Evolutionary conservation across 177 flowering plant species (phyloP).

Genomic region (Vitis hybrid): DNA sequence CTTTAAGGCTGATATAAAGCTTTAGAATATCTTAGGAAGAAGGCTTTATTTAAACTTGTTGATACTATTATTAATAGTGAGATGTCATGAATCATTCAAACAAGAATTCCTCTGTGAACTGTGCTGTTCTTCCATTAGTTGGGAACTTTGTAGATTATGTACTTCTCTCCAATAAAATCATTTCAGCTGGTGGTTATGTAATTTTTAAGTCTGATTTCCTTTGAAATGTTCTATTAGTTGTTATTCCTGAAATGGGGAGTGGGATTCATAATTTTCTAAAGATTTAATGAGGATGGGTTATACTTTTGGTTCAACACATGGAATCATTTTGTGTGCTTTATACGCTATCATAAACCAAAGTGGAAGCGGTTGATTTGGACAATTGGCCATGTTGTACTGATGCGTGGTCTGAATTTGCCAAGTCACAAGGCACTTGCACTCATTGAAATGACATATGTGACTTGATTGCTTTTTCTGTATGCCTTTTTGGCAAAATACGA

Average conservation of each 20-base stretch:
- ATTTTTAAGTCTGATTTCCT: not conserved
- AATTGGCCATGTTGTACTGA: slow-evolving; percentile 22
- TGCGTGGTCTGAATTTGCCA: slow-evolving; percentile 28
- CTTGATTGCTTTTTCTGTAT: slow-evolving; percentile 13
- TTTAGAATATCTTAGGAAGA: not conserved
- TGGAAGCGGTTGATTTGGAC: slow-evolving; percentile 19
- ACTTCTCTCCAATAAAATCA: not conserved
- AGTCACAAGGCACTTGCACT: slow-evolving; percentile 35
- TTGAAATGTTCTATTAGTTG: too few species aligned
- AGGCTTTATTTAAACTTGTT: slow-evolving; percentile 3
- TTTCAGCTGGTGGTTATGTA: not conserved
- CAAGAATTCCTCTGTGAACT: not conserved
- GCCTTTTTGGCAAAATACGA: slow-evolving; percentile 9
- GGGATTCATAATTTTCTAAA: not conserved
- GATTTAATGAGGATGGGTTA: not conserved
- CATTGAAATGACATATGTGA: slow-evolving; percentile 12
- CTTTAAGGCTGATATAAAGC: not conserved
- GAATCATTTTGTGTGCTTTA: slow-evolving; percentile 10
- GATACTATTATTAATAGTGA: not conserved
- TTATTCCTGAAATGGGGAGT: not conserved
- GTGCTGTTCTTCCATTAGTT: not conserved
- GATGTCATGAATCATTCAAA: not conserved
- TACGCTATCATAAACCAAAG: slow-evolving; percentile 15
- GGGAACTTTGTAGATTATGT: not conserved
- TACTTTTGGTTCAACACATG: not conserved